Evolutionary conservation across 2,329 filamentous ascomycete species (phyloP).

Genomic region (Paraphoma chrysanthemicola): DNA sequence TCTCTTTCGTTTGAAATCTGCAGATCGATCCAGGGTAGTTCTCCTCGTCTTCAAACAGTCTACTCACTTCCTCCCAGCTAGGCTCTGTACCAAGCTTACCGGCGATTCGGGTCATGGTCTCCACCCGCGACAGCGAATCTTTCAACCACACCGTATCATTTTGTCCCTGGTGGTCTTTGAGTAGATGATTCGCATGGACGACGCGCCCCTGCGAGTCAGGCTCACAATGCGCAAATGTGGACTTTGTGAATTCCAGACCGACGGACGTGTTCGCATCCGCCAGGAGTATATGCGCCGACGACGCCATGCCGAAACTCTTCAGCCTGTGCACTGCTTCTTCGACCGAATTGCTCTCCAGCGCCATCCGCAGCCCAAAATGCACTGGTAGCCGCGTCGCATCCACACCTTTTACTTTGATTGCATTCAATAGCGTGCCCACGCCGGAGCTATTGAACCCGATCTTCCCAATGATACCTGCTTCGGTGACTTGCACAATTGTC

Average conservation of each 20-base stretch:
- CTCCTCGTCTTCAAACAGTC: slow-evolving; percentile 52
- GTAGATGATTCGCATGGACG: slow-evolving; percentile 54
- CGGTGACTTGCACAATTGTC: slow-evolving; percentile 63
- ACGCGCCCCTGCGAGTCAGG: slow-evolving; percentile 44
- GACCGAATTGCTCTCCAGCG: slow-evolving; percentile 60
- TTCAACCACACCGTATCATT: slow-evolving; percentile 52
- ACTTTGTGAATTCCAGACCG: slow-evolving; percentile 59
- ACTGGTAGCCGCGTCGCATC: slow-evolving; percentile 61
- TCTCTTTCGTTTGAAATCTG: slow-evolving; percentile 29
- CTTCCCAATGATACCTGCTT: slow-evolving; percentile 69
- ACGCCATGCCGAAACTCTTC: slow-evolving; percentile 57
- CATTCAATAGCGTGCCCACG: slow-evolving; percentile 68
- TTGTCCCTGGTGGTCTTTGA: slow-evolving; percentile 48
- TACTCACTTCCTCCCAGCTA: slow-evolving; percentile 35
- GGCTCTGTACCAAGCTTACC: slow-evolving; percentile 27
- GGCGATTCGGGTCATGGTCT: slow-evolving; percentile 46
- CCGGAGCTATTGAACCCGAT: slow-evolving; percentile 68
- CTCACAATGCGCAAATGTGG: slow-evolving; percentile 38
- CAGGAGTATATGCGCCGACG: slow-evolving; percentile 62
- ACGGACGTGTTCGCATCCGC: slow-evolving; percentile 56
- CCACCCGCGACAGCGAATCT: slow-evolving; percentile 49
- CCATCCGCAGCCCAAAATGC: slow-evolving; percentile 66
- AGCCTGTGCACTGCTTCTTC: slow-evolving; percentile 56
- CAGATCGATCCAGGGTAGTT: slow-evolving; percentile 48
- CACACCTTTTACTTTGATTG: slow-evolving; percentile 65